A percentile compares a stretch with the other conserved stretches of the same genome.
phyloP scores from a whole-genome alignment of 129 eudicot species.

The Sambucus nigra region DNA sequence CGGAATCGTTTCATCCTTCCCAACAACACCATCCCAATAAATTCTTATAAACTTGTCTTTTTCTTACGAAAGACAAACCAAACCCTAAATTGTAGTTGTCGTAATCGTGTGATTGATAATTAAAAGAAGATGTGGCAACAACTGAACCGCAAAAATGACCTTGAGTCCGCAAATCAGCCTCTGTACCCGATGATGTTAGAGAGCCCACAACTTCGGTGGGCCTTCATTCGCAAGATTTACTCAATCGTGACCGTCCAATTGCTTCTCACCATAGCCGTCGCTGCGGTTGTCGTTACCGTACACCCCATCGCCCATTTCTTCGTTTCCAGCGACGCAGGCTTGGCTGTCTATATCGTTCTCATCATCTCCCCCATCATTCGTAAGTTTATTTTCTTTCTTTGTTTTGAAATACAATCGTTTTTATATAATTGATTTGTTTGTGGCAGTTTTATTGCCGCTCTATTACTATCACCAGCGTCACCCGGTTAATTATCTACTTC shows the following conservation, averaged over 20 bases:
- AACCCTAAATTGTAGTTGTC: too few species aligned
- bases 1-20: not conserved
- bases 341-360: slow-evolving; percentile 47
- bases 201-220: too few species aligned
- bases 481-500: slow-evolving; percentile 70
- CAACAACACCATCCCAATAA: not conserved
- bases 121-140: too few species aligned
- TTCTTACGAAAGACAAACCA: too few species aligned
- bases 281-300: slow-evolving; percentile 45
- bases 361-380: slow-evolving; percentile 57
- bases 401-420: not conserved
- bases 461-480: slow-evolving; percentile 62
- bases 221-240: too few species aligned
- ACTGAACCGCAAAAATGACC: too few species aligned
- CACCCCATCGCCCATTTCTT: too few species aligned
- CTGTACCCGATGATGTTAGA: too few species aligned
- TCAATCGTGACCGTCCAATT: too few species aligned
- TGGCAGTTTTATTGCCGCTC: slow-evolving; percentile 68
- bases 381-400: not conserved
- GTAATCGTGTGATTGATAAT: too few species aligned
- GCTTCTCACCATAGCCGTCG: too few species aligned
- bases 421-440: not conserved
- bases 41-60: not conserved
- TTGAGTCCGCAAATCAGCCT: too few species aligned
- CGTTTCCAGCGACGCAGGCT: slow-evolving; percentile 45